These are phyloP conservation scores for Hirsutella thompsonii DNA, from an alignment of 2,329 filamentous ascomycete species.

Conservation along the genomic window DNA sequence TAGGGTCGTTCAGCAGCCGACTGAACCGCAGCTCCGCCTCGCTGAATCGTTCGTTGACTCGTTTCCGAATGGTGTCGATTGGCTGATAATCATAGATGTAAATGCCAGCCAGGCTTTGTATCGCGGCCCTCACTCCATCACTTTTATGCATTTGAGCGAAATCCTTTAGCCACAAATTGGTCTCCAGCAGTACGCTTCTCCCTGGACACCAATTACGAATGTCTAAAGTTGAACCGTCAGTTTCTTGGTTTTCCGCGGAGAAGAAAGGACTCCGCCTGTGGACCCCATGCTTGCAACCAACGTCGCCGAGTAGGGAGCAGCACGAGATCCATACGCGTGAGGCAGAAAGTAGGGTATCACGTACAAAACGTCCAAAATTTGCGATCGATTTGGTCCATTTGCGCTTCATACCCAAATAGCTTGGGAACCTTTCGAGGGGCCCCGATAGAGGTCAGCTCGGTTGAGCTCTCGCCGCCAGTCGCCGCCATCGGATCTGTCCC, in stretches of 20 bases:
- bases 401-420: constrained; percentile 14
- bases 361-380: constrained; percentile 22
- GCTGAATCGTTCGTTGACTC: constrained; percentile 20
- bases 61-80: constrained; percentile 14
- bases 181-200: constrained; percentile 21
- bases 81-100: constrained; percentile 28
- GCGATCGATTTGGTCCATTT: constrained; percentile 20
- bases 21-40: constrained; percentile 17
- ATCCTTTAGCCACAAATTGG: constrained; percentile 26
- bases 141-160: constrained; percentile 24
- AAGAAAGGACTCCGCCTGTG: no score
- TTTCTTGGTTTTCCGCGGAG: not conserved
- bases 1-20: constrained; percentile 13
- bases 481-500: not conserved
- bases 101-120: constrained; percentile 26
- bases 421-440: constrained; percentile 9
- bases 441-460: constrained; percentile 4
- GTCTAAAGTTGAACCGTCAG: constrained; percentile 13
- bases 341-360: constrained; percentile 6
- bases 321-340: no score
- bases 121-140: constrained; percentile 20
- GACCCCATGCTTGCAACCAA: no score
- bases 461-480: not conserved
- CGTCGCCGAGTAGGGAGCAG: no score
- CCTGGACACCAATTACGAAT: constrained; percentile 26